phyloP scores from a whole-genome alignment of 345 rosid species.

The Brassica juncea region DNA sequence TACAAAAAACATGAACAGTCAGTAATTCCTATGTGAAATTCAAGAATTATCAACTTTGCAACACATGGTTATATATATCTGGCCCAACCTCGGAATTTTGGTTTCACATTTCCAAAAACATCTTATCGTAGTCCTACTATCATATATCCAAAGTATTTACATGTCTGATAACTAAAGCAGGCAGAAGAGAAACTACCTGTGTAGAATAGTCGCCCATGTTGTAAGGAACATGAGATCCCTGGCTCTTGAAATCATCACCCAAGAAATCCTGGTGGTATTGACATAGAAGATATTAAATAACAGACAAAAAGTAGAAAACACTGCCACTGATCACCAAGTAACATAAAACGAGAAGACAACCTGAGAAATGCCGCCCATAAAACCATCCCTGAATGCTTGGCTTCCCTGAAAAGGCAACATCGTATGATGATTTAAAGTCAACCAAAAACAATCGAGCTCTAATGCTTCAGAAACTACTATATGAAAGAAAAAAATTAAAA shows the following conservation, averaged over 20 bases:
- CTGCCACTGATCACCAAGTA: neutral
- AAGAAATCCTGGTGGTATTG: constrained; percentile 69
- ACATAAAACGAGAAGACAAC: constrained; percentile 42
- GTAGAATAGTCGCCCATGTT: constrained; percentile 86
- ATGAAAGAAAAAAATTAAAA: constrained; percentile 2
- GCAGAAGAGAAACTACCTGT: constrained; percentile 53
- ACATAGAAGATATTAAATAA: constrained; percentile 19
- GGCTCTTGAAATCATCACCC: constrained; percentile 97
- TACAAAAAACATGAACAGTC: neutral
- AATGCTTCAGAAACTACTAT: constrained; percentile 2
- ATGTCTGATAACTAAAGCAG: constrained; percentile 3
- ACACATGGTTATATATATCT: constrained; percentile 1
- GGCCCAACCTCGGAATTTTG: neutral
- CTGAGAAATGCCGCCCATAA: constrained; percentile 97
- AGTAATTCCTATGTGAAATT: neutral
- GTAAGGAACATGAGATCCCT: constrained; percentile 94
- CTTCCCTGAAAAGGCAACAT: constrained; percentile 80
- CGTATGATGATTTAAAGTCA: constrained; percentile 27
- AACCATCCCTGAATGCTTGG: constrained; percentile 95
- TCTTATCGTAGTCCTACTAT: neutral
- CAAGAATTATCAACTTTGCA: neutral
- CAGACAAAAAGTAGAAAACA: neutral
- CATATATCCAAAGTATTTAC: neutral
- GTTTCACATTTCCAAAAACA: neutral
- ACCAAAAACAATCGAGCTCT: neutral